These are phyloP conservation scores for Pythium brachiatum DNA, from an alignment of 352 stramenopile species.

Conservation along the genomic window DNA sequence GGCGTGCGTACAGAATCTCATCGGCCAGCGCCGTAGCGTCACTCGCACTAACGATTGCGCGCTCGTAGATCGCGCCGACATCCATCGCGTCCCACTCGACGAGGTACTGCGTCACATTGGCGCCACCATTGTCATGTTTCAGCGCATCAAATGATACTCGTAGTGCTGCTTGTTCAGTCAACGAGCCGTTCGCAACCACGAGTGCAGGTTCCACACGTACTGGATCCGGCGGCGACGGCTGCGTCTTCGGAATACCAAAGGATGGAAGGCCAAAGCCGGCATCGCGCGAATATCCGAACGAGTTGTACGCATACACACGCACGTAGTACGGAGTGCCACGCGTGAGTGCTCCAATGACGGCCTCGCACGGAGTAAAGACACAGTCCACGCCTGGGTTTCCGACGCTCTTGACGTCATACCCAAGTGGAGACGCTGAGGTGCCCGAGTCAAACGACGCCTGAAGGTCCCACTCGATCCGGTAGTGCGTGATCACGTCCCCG, in stretches of 20 bases:
- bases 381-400: slow-evolving; percentile 71
- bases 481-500: slow-evolving; percentile 91
- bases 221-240: slow-evolving; percentile 51
- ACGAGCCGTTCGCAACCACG: background rate
- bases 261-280: slow-evolving; percentile 62
- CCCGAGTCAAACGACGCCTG: slow-evolving; percentile 81
- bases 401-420: slow-evolving; percentile 74
- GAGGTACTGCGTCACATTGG: slow-evolving; percentile 82
- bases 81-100: slow-evolving; percentile 94
- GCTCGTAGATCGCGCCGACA: slow-evolving; percentile 48
- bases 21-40: slow-evolving; percentile 35
- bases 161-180: slow-evolving; percentile 44
- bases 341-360: slow-evolving; percentile 77
- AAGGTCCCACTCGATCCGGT: slow-evolving; percentile 94
- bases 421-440: slow-evolving; percentile 61
- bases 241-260: slow-evolving; percentile 77
- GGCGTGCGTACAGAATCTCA: slow-evolving; percentile 72
- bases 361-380: slow-evolving; percentile 70
- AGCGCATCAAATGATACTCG: slow-evolving; percentile 73
- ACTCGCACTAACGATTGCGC: slow-evolving; percentile 27
- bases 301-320: slow-evolving; percentile 91
- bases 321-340: slow-evolving; percentile 88
- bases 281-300: slow-evolving; percentile 85
- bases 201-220: slow-evolving; percentile 47
- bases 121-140: slow-evolving; percentile 76